Base-by-base conservation (phyloP, 257 asterid species). In the Plantago major region DNA sequence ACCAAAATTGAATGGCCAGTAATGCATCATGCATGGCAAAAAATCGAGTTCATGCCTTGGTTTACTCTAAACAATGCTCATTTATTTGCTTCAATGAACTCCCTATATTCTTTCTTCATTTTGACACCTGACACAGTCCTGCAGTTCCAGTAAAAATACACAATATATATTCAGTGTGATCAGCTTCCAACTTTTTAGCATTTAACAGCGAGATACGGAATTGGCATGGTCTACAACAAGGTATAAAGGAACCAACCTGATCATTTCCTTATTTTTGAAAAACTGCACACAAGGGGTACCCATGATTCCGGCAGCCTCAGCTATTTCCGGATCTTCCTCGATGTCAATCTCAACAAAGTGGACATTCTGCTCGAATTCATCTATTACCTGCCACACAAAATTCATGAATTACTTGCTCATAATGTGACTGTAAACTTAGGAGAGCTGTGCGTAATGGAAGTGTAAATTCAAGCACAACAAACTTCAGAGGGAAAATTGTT, bases 31-130 rank as follows among this genome's bases (percentile, higher is more conserved):
- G 64, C 60, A 54, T 51, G 30, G 11, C 15, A 58, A 55, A 56
- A 45, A 68, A 67, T 47, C 11, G 30, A 64, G 55, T 63, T 43
- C 64, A 49, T 26, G 62, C 42, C 56, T 53, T n/a, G 58, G 15
- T 54, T 53, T 54, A 37, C 54, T 28, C 40, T 33, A 1, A 33
- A 38, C 66, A 65, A 19, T 17, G 28, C 30, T 84, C 68, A 90
- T 67, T 74, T 85, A 46, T 83, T 87, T 64, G 97, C 83, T 65
- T 72, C 90, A 42, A 90, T 80, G 71, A 90, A 77, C 50, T 85
- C 96, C 72, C 86, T 80, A 83, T 90, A 87, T 82, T 85, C 97
- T 83, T 86, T 87, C 90, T 90, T 90, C 97, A 87, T 93, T 65
- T 93, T 93, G 60, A 93, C 99, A 42, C 99, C 99, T 0, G 96